Percentiles rank a stretch among this genome's conserved stretches.
Evolutionary conservation across 306 rosid genomes (phyloP).

Genomic region (Clitoria ternatea): DNA sequence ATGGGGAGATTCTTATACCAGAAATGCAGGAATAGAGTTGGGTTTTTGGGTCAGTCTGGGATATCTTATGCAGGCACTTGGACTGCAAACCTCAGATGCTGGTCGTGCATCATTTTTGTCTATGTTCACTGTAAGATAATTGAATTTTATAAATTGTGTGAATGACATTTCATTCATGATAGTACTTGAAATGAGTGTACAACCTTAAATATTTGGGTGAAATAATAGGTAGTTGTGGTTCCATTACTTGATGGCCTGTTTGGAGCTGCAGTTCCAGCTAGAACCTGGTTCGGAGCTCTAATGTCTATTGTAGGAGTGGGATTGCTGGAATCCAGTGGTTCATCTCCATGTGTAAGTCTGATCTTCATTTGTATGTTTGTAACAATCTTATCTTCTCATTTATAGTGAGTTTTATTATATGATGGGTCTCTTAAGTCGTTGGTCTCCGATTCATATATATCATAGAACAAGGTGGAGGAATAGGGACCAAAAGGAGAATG

Average conservation of each 20-base stretch:
- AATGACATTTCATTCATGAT: background rate
- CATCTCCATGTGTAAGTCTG: conserved; percentile 58
- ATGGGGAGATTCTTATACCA: conserved; percentile 38
- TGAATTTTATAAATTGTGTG: background rate
- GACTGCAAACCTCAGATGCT: conserved; percentile 74
- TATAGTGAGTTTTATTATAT: background rate
- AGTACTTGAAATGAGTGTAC: conserved; percentile 30
- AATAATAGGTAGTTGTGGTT: conserved; percentile 68
- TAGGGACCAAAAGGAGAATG: background rate
- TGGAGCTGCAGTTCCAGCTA: conserved; percentile 60
- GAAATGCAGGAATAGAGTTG: conserved; percentile 75
- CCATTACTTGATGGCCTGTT: conserved; percentile 77
- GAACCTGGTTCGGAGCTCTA: conserved; percentile 75
- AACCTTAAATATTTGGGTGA: conserved; percentile 13
- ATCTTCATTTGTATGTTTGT: background rate
- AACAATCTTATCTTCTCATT: background rate
- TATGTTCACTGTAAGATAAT: conserved; percentile 56
- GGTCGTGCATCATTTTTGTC: conserved; percentile 70
- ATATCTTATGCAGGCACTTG: conserved; percentile 74
- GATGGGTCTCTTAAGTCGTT: background rate
- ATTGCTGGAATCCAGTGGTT: conserved; percentile 74
- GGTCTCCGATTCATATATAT: background rate
- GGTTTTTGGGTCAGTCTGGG: conserved; percentile 84
- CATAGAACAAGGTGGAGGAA: background rate
- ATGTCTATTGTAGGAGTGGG: conserved; percentile 66